phyloP scores from a whole-genome alignment of 345 rosid species.

The Leavenworthia alabamica region DNA sequence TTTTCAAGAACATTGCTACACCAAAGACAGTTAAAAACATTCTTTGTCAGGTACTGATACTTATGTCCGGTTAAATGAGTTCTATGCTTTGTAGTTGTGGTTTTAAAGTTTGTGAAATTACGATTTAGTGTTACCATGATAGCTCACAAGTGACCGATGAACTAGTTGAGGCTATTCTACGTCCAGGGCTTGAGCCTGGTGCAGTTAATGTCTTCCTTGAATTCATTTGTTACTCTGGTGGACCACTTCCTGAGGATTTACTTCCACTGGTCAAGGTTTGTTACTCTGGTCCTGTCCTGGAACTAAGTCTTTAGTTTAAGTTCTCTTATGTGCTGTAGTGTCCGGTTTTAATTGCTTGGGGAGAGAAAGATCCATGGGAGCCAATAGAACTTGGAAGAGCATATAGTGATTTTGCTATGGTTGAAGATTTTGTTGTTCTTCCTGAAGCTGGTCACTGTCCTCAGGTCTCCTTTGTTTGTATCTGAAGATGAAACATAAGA shows the following conservation, averaged over 20 bases:
- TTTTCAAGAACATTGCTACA: slow-evolving; percentile 64
- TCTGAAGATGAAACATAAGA: neutral
- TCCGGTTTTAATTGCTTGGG: slow-evolving; percentile 87
- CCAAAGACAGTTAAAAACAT: slow-evolving; percentile 60
- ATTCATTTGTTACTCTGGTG: slow-evolving; percentile 86
- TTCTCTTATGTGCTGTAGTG: slow-evolving; percentile 38
- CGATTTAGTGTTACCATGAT: slow-evolving; percentile 76
- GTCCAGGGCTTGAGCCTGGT: slow-evolving; percentile 90
- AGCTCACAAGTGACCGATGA: slow-evolving; percentile 83
- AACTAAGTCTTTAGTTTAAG: slow-evolving; percentile 1
- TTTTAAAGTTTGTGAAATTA: slow-evolving; percentile 4
- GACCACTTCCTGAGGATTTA: slow-evolving; percentile 89
- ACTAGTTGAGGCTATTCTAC: slow-evolving; percentile 66
- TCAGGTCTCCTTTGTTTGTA: slow-evolving; percentile 46
- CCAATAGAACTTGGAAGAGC: slow-evolving; percentile 72
- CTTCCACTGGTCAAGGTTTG: slow-evolving; percentile 65
- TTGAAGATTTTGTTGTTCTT: slow-evolving; percentile 66
- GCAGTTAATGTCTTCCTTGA: slow-evolving; percentile 83
- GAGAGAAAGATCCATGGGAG: slow-evolving; percentile 97
- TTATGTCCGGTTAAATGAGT: neutral
- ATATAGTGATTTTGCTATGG: slow-evolving; percentile 48
- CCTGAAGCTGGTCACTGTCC: slow-evolving; percentile 90
- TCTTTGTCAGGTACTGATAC: slow-evolving; percentile 57
- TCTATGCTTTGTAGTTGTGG: neutral
- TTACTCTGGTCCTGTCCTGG: slow-evolving; percentile 10